A percentile compares a stretch with the other conserved stretches of the same genome.
phyloP scores from a whole-genome alignment of 371 early-diverging fungal genomes.

The Mucor piriformis region DNA sequence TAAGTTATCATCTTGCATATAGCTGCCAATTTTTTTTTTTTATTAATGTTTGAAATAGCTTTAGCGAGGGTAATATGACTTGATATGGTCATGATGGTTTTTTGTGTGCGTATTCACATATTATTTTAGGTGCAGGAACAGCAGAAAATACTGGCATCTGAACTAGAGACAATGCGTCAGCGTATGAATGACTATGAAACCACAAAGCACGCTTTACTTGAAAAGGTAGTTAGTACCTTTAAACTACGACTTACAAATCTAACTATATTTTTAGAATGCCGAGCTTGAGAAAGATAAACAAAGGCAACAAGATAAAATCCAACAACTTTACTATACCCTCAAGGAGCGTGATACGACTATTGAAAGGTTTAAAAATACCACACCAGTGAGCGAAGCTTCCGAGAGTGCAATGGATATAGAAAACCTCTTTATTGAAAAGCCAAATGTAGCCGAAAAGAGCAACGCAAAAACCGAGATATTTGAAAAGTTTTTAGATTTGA shows the following conservation, averaged over 20 bases:
- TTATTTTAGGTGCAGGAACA: conserved; percentile 13
- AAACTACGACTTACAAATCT: conserved; percentile 21
- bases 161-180: conserved; percentile 2
- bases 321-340: conserved; percentile 17
- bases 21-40: too few species aligned
- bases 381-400: too few species aligned
- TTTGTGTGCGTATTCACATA: neutral
- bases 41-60: too few species aligned
- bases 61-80: too few species aligned
- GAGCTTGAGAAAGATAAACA: conserved; percentile 40
- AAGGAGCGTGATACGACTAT: conserved; percentile 25
- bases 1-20: neutral
- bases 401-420: neutral
- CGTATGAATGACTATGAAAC: conserved; percentile 15
- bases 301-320: conserved; percentile 25
- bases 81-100: too few species aligned
- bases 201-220: conserved; percentile 12
- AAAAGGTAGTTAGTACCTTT: too few species aligned
- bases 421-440: neutral
- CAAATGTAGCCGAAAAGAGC: neutral
- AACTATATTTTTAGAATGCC: conserved; percentile 12
- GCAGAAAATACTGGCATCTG: conserved; percentile 2
- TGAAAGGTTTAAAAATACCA: conserved; percentile 1
- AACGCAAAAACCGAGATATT: neutral
- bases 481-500: conserved; percentile 30